Evolutionary conservation across 371 early-diverging fungal genomes (phyloP).

Genomic region (Mucor saturninus): DNA sequence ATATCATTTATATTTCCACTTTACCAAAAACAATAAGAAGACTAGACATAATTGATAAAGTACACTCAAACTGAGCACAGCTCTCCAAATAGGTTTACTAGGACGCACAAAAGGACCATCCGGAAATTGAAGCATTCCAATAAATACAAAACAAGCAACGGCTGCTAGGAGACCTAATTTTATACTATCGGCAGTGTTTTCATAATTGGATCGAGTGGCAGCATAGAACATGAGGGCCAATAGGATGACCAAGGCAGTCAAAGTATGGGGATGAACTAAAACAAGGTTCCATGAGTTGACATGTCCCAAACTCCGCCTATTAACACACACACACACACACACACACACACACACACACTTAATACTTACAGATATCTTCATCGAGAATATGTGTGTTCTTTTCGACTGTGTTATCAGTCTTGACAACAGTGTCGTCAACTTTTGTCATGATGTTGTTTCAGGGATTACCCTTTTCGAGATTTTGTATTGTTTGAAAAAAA

Average conservation of each 20-base stretch:
- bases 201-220: slow-evolving; percentile 57
- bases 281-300: slow-evolving; percentile 11
- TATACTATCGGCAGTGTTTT: slow-evolving; percentile 65
- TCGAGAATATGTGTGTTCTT: slow-evolving; percentile 20
- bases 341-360: too few relatives aligned
- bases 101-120: slow-evolving; percentile 96
- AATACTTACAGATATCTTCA: slow-evolving; percentile 24
- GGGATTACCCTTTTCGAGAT: background rate
- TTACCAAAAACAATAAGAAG: slow-evolving; percentile 89
- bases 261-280: slow-evolving; percentile 58
- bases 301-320: slow-evolving; percentile 8
- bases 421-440: background rate
- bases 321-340: background rate
- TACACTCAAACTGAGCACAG: slow-evolving; percentile 82
- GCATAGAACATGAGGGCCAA: slow-evolving; percentile 61
- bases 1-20: background rate
- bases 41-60: slow-evolving; percentile 88
- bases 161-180: slow-evolving; percentile 74
- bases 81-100: slow-evolving; percentile 94
- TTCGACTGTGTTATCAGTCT: slow-evolving; percentile 1
- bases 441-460: slow-evolving; percentile 1
- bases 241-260: slow-evolving; percentile 54
- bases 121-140: slow-evolving; percentile 87
- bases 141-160: slow-evolving; percentile 75
- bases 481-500: background rate